Evolutionary conservation across 129 eudicot species (phyloP).

Genomic region (Centrapalus pauciflorus): DNA sequence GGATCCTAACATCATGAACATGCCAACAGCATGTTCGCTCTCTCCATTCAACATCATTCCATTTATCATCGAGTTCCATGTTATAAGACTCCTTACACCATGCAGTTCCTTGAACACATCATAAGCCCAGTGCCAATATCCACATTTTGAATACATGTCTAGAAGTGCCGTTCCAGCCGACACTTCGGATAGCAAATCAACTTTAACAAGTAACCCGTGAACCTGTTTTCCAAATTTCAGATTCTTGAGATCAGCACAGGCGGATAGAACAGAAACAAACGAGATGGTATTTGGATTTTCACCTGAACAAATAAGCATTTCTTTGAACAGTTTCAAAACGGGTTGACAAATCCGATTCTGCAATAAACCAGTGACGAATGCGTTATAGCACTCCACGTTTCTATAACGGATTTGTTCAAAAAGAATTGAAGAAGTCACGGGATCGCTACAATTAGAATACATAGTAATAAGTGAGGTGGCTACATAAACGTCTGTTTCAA

Average conservation of each 20-base stretch:
- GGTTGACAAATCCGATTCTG: conserved; percentile 38
- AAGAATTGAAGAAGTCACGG: conserved; percentile 35
- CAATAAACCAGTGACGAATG: conserved; percentile 57
- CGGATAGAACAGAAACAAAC: conserved; percentile 54
- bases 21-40: conserved; percentile 43
- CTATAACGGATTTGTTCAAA: conserved; percentile 31
- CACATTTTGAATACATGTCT: conserved; percentile 61
- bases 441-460: conserved; percentile 44
- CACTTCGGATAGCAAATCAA: conserved; percentile 24
- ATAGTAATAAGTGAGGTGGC: conserved; percentile 64
- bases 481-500: conserved; percentile 59
- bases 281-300: conserved; percentile 45
- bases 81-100: conserved; percentile 42
- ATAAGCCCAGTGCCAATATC: conserved; percentile 45
- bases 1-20: conserved; percentile 45
- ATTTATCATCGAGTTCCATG: conserved; percentile 83
- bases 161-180: conserved; percentile 61
- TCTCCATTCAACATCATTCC: no score
- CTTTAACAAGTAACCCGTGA: conserved; percentile 52
- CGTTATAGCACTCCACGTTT: conserved; percentile 63
- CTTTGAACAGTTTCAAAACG: conserved; percentile 46
- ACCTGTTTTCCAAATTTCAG: conserved; percentile 52
- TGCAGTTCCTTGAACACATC: conserved; percentile 46
- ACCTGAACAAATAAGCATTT: no score
- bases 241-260: conserved; percentile 42